These are phyloP conservation scores for Brachypodium distachyon DNA, from an alignment of 202 grass and related monocot species.

Conservation along the genomic window DNA sequence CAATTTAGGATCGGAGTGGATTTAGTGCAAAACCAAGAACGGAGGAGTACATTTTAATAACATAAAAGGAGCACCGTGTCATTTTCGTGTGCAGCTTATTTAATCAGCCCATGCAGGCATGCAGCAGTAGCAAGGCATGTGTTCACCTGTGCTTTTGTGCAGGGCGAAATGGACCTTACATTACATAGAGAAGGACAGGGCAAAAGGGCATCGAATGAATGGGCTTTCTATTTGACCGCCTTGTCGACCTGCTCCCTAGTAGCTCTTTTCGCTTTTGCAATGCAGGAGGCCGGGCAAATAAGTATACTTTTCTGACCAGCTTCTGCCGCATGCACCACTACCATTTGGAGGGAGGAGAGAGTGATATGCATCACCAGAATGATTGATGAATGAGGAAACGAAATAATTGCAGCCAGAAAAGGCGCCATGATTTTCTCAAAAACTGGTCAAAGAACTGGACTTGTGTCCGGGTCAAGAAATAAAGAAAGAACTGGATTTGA, in stretches of 20 bases:
- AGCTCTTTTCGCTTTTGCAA: slow-evolving; percentile 16
- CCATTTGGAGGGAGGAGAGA: neutral
- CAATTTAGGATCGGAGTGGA: too few relatives aligned
- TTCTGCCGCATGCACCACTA: slow-evolving; percentile 3
- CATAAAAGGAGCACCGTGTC: too few relatives aligned
- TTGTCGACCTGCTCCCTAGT: slow-evolving; percentile 35
- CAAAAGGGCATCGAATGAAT: slow-evolving; percentile 13
- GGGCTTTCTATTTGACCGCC: slow-evolving; percentile 44
- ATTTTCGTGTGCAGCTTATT: neutral
- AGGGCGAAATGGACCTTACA: slow-evolving; percentile 31
- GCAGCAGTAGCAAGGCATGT: slow-evolving; percentile 6
- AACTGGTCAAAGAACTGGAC: slow-evolving; percentile 20
- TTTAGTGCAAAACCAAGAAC: too few relatives aligned
- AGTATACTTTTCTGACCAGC: slow-evolving; percentile 26
- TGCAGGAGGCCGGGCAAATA: slow-evolving; percentile 3
- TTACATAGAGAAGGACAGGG: slow-evolving; percentile 1
- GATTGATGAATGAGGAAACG: slow-evolving; percentile 39
- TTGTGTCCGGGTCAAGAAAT: neutral
- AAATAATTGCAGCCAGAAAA: slow-evolving; percentile 30
- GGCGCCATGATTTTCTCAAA: slow-evolving; percentile 35
- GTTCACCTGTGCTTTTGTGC: slow-evolving; percentile 19
- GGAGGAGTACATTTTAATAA: too few relatives aligned
- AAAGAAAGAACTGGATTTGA: neutral
- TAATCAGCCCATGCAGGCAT: neutral
- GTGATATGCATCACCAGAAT: slow-evolving; percentile 25